A percentile compares a stretch with the other conserved stretches of the same genome.
phyloP scores from a whole-genome alignment of 352 stramenopile genomes.

The Phytophthora rubi region DNA sequence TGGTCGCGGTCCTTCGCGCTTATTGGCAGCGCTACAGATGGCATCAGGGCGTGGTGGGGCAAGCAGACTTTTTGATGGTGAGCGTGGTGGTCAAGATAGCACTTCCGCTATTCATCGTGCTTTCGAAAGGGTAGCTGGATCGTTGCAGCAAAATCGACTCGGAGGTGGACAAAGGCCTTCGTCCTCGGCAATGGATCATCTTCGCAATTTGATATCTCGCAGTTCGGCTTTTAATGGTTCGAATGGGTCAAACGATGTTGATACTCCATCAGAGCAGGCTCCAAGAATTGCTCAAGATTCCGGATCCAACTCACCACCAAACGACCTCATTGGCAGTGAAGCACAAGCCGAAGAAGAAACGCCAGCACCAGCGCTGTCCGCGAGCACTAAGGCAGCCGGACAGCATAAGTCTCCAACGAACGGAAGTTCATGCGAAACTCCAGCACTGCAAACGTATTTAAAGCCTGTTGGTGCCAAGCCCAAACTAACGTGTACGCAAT shows the following conservation, averaged over 20 bases:
- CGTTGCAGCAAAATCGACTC: constrained; percentile 38
- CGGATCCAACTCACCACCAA: constrained; percentile 7
- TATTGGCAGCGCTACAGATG: constrained; percentile 69
- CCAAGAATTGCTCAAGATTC: not conserved
- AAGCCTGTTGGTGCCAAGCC: constrained; percentile 36
- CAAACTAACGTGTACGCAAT: constrained; percentile 42
- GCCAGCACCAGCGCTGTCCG: constrained; percentile 7
- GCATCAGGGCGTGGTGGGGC: constrained; percentile 31
- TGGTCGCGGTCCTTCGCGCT: constrained; percentile 46
- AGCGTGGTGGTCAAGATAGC: constrained; percentile 20
- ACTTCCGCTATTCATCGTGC: constrained; percentile 44
- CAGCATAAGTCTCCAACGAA: constrained; percentile 8
- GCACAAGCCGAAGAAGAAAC: constrained; percentile 30
- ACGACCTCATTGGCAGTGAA: constrained; percentile 31
- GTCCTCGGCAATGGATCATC: constrained; percentile 51
- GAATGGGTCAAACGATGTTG: constrained; percentile 21
- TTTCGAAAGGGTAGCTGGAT: constrained; percentile 52
- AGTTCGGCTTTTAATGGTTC: constrained; percentile 25
- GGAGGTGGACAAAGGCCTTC: constrained; percentile 27
- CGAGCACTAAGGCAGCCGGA: constrained; percentile 5
- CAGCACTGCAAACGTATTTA: constrained; percentile 23
- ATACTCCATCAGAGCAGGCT: constrained; percentile 16
- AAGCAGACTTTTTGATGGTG: constrained; percentile 34
- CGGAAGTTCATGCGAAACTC: constrained; percentile 15
- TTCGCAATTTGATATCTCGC: constrained; percentile 59